These are phyloP conservation scores for Exophiala sideris DNA, from an alignment of 2,329 filamentous ascomycete genomes.

Conservation along the genomic window DNA sequence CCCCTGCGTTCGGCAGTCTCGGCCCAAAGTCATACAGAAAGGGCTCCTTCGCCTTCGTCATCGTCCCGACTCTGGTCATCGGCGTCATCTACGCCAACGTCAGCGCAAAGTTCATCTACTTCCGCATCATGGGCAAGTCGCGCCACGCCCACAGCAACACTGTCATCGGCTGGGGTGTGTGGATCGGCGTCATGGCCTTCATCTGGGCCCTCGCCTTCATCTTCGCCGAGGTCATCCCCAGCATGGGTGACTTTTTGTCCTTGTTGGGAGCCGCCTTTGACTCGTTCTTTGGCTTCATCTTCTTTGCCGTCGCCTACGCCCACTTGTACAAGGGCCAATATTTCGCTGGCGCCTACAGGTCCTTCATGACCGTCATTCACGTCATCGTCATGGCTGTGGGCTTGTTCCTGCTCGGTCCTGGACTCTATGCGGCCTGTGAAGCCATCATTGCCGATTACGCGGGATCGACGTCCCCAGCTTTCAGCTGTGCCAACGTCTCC, in stretches of 20 bases:
- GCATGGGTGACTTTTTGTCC: conserved; percentile 51
- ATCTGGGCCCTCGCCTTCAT: conserved; percentile 37
- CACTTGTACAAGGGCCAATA: conserved; percentile 42
- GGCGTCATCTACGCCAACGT: conserved; percentile 52
- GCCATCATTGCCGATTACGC: conserved; percentile 53
- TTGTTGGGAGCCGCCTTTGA: conserved; percentile 49
- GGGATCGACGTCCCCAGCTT: conserved; percentile 44
- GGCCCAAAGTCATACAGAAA: conserved; percentile 47
- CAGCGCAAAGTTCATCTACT: conserved; percentile 47
- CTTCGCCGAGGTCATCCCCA: conserved; percentile 49
- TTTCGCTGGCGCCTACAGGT: conserved; percentile 37
- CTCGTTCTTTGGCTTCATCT: conserved; percentile 52
- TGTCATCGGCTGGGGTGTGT: conserved; percentile 47
- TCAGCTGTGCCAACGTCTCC: conserved; percentile 49
- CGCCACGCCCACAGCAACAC: conserved; percentile 48
- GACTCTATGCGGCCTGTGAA: conserved; percentile 52
- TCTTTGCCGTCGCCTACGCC: conserved; percentile 50
- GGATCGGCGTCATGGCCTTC: conserved; percentile 29
- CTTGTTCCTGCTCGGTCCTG: conserved; percentile 51
- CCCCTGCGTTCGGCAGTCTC: conserved; percentile 49
- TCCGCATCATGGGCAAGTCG: conserved; percentile 43
- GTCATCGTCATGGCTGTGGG: conserved; percentile 45
- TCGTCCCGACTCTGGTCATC: conserved; percentile 50
- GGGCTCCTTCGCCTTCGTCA: conserved; percentile 50
- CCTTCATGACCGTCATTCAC: conserved; percentile 46